A percentile compares a stretch with the other conserved stretches of the same genome.
These are phyloP conservation scores for Carex scoparia DNA, from an alignment of 176 grass and related monocot species.

Conservation along the genomic window DNA sequence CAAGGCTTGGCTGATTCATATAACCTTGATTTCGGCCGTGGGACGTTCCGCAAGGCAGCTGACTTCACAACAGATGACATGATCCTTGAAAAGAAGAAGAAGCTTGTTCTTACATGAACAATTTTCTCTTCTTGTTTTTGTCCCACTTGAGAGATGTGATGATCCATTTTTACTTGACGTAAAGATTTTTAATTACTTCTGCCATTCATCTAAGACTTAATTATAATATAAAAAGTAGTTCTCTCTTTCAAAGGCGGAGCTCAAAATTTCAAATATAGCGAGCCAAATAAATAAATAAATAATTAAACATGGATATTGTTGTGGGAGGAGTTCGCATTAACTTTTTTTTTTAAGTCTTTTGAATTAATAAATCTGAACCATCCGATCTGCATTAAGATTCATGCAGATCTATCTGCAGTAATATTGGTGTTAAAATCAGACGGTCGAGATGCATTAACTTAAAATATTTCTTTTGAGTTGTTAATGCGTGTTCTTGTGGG, in stretches of 20 bases:
- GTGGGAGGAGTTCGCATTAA: not conserved
- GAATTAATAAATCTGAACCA: too few species aligned
- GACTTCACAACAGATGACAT: conserved; percentile 94
- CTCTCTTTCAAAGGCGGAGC: not conserved
- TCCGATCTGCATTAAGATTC: too few species aligned
- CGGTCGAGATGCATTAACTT: too few species aligned
- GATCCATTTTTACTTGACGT: not conserved
- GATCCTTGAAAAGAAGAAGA: conserved; percentile 71
- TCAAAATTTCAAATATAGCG: not conserved
- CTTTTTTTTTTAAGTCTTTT: too few species aligned
- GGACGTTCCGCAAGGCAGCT: conserved; percentile 62
- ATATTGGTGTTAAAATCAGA: too few species aligned
- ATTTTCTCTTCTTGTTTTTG: not conserved
- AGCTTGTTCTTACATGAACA: conserved; percentile 37
- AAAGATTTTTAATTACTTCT: not conserved
- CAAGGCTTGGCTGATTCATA: conserved; percentile 77
- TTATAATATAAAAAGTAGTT: not conserved
- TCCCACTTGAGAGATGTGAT: conserved; percentile 10
- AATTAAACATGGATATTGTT: not conserved
- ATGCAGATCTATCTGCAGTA: too few species aligned
- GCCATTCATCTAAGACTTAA: not conserved
- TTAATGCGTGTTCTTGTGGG: too few species aligned
- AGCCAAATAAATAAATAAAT: not conserved
- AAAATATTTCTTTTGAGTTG: too few species aligned
- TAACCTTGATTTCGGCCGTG: conserved; percentile 85